Conservation (phyloP, 2,329 filamentous ascomycete species). For the Fusarium devonianum region DNA sequence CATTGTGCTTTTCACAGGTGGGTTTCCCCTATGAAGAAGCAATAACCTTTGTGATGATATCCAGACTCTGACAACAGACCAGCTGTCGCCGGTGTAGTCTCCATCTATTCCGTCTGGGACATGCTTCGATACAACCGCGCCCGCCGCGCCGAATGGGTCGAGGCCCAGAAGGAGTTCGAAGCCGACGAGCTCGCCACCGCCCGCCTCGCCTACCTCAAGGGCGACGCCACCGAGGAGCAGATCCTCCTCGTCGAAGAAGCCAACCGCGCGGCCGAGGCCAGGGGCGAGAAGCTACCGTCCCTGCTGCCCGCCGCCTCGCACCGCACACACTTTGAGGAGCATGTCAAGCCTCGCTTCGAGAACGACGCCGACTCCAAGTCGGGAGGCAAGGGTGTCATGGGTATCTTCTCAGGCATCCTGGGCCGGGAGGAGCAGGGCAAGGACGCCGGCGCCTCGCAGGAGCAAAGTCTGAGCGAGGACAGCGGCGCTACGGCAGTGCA, state of each 20-base stretch:
- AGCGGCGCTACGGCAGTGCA: constrained; percentile 35
- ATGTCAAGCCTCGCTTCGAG: constrained; percentile 44
- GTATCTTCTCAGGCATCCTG: constrained; percentile 45
- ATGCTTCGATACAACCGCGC: constrained; percentile 68
- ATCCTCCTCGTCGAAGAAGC: constrained; percentile 64
- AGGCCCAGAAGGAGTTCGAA: constrained; percentile 61
- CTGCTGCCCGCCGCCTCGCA: constrained; percentile 57
- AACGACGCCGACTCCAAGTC: constrained; percentile 29
- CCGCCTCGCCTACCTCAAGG: constrained; percentile 67
- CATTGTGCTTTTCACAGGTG: constrained; percentile 65
- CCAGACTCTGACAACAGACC: constrained; percentile 22
- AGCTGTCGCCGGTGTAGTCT: constrained; percentile 64
- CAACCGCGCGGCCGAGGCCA: constrained; percentile 55
- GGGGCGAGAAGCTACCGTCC: constrained; percentile 58
- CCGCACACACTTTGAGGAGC: constrained; percentile 48
- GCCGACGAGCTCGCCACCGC: constrained; percentile 64
- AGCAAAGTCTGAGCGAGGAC: constrained; percentile 32
- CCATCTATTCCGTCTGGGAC: constrained; percentile 66
- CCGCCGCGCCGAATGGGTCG: constrained; percentile 65
- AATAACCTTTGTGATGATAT: too few relatives aligned
- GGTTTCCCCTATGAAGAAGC: too few relatives aligned
- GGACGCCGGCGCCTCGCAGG: constrained; percentile 26
- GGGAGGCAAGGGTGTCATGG: constrained; percentile 48
- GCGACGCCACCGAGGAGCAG: constrained; percentile 64
- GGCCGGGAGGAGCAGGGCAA: constrained; percentile 38